These are phyloP conservation scores for Tylopilus sp. DNA, from an alignment of 768 basidiomycete genomes.

Conservation along the genomic window DNA sequence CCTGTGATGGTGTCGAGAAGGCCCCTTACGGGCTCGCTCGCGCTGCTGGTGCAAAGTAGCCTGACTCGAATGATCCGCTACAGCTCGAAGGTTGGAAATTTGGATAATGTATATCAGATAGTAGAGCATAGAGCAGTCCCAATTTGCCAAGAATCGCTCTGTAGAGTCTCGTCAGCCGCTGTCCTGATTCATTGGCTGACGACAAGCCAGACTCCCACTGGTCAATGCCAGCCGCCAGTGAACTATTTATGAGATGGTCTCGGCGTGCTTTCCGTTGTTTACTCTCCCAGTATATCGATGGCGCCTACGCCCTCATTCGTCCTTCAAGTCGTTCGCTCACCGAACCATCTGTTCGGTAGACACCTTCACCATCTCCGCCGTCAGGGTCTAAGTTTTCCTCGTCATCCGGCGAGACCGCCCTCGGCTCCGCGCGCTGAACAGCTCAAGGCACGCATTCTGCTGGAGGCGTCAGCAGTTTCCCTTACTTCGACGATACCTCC, in stretches of 20 bases:
- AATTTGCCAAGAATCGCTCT: background rate
- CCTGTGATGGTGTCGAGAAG: too few species aligned
- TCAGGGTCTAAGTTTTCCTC: constrained; percentile 7
- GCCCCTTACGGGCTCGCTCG: background rate
- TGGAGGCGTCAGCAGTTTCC: constrained; percentile 6
- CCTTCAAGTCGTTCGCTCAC: background rate
- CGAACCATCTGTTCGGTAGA: constrained; percentile 4
- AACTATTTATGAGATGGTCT: constrained; percentile 26
- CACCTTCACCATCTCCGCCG: constrained; percentile 14
- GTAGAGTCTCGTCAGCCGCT: constrained; percentile 20
- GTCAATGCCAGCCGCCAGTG: constrained; percentile 23
- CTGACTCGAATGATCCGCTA: background rate
- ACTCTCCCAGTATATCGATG: constrained; percentile 13
- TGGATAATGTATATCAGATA: background rate
- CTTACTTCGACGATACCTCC: constrained; percentile 3
- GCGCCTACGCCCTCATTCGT: constrained; percentile 18
- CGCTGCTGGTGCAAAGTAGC: too few species aligned
- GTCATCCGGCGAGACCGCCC: background rate
- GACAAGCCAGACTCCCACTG: background rate
- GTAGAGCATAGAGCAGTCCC: background rate
- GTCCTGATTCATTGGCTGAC: constrained; percentile 13
- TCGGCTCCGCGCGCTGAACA: background rate
- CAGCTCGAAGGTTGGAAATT: background rate
- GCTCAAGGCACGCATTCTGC: constrained; percentile 6
- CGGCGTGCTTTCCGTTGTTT: background rate